These are phyloP conservation scores for Xylaria polymorpha DNA, from an alignment of 2,329 filamentous ascomycete species.

Conservation along the genomic window DNA sequence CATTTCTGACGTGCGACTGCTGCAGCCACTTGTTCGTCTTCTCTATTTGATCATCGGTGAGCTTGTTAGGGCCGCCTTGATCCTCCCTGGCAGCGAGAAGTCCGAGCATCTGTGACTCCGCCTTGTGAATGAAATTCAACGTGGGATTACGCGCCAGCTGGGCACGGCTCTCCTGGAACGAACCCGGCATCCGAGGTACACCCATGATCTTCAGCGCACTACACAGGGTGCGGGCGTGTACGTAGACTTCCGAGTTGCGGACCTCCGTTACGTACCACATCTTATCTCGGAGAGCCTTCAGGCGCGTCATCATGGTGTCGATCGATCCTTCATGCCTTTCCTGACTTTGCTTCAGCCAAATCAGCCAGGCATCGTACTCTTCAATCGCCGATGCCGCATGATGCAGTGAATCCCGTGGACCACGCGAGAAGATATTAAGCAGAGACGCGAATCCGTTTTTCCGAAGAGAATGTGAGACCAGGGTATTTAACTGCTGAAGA, in stretches of 20 bases:
- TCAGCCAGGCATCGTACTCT: conserved; percentile 83
- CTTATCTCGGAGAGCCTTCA: conserved; percentile 86
- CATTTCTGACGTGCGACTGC: conserved; percentile 85
- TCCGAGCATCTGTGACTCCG: conserved; percentile 87
- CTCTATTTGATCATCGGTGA: conserved; percentile 94
- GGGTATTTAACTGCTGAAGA: conserved; percentile 75
- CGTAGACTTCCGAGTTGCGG: conserved; percentile 87
- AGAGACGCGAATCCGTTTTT: conserved; percentile 77
- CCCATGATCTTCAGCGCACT: conserved; percentile 93
- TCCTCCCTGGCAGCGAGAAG: conserved; percentile 84
- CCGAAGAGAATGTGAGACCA: conserved; percentile 70
- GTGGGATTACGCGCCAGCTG: conserved; percentile 61
- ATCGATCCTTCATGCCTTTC: conserved; percentile 80
- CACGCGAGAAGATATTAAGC: conserved; percentile 78
- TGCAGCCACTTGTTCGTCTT: conserved; percentile 86
- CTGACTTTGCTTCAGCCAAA: conserved; percentile 85
- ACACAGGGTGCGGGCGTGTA: conserved; percentile 86
- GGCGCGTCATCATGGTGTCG: conserved; percentile 77
- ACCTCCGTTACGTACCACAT: conserved; percentile 99
- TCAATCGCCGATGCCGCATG: conserved; percentile 78
- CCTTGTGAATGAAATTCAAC: conserved; percentile 78
- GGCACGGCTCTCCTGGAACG: conserved; percentile 62
- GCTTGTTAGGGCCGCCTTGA: conserved; percentile 91
- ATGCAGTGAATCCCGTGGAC: conserved; percentile 75
- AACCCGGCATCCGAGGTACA: conserved; percentile 67